These are phyloP conservation scores for Phellopilus nigrolimitatus DNA, from an alignment of 1,284 basidiomycete genomes.

Conservation along the genomic window DNA sequence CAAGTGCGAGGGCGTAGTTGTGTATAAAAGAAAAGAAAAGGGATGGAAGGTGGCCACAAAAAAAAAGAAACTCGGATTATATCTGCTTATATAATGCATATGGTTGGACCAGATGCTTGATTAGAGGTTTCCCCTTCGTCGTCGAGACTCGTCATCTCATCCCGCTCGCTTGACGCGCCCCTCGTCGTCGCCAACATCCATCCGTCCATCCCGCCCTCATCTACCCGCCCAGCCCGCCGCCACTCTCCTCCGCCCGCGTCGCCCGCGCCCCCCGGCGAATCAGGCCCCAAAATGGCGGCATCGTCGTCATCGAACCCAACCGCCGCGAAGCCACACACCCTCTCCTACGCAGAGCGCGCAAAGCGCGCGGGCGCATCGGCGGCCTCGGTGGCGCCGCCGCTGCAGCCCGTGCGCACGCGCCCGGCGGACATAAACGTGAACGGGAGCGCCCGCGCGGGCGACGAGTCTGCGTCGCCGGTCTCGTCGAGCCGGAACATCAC, in stretches of 20 bases:
- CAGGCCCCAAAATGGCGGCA: constrained; percentile 11
- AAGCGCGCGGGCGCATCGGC: constrained; percentile 36
- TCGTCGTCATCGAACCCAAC: constrained; percentile 10
- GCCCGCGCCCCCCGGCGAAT: neutral
- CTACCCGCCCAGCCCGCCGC: neutral
- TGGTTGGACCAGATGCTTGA: too few relatives aligned
- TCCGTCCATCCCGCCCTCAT: neutral
- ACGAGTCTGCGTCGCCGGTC: constrained; percentile 22
- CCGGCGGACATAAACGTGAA: constrained; percentile 20
- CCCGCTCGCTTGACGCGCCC: constrained; percentile 2
- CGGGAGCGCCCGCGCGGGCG: constrained; percentile 11
- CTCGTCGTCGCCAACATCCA: neutral
- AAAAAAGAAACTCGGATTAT: too few relatives aligned
- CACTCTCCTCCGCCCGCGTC: neutral
- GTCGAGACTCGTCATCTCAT: neutral
- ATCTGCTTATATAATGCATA: too few relatives aligned
- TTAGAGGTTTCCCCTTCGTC: neutral
- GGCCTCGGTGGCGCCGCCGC: constrained; percentile 12
- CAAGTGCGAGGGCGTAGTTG: too few relatives aligned
- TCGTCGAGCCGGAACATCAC: constrained; percentile 20
- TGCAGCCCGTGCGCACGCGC: constrained; percentile 17
- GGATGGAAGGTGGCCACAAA: too few relatives aligned
- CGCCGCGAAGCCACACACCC: constrained; percentile 31
- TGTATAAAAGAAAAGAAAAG: too few relatives aligned
- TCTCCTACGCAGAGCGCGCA: constrained; percentile 59